phyloP scores from a whole-genome alignment of 805 yeast species.

The Yamadazyma takamatsuzukensis region DNA sequence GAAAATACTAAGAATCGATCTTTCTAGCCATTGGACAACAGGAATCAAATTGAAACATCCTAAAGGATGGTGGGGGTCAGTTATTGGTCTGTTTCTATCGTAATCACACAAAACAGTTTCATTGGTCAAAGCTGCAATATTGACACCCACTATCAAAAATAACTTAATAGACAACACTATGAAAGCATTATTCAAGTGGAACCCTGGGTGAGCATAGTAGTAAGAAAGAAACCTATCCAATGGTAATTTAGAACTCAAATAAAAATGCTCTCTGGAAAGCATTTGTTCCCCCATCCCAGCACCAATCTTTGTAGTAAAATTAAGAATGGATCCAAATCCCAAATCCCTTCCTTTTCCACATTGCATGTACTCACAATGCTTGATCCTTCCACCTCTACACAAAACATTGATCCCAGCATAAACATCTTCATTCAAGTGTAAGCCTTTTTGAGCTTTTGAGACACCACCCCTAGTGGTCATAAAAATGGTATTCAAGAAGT shows the following conservation, averaged over 20 bases:
- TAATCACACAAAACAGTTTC: conserved; percentile 68
- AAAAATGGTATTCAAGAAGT: conserved; percentile 68
- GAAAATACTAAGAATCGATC: conserved; percentile 77
- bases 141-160: conserved; percentile 66
- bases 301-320: conserved; percentile 84
- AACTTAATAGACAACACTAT: conserved; percentile 72
- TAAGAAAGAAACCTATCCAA: conserved; percentile 77
- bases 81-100: conserved; percentile 60
- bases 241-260: conserved; percentile 76
- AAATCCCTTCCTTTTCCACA: conserved; percentile 91
- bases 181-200: conserved; percentile 77
- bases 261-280: conserved; percentile 79
- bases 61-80: conserved; percentile 60
- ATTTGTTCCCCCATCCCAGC: conserved; percentile 94
- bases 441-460: conserved; percentile 81
- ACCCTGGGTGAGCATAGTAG: conserved; percentile 85
- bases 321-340: conserved; percentile 82
- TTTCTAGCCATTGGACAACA: conserved; percentile 75
- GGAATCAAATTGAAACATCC: conserved; percentile 77
- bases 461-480: conserved; percentile 89
- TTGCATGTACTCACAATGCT: conserved; percentile 83
- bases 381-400: conserved; percentile 82
- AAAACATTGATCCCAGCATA: conserved; percentile 85
- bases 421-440: conserved; percentile 83
- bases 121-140: conserved; percentile 69